A percentile compares a stretch with the other conserved stretches of the same genome.
These are phyloP conservation scores for Vitis hybrid DNA, from an alignment of 177 flowering plant genomes.

Conservation along the genomic window DNA sequence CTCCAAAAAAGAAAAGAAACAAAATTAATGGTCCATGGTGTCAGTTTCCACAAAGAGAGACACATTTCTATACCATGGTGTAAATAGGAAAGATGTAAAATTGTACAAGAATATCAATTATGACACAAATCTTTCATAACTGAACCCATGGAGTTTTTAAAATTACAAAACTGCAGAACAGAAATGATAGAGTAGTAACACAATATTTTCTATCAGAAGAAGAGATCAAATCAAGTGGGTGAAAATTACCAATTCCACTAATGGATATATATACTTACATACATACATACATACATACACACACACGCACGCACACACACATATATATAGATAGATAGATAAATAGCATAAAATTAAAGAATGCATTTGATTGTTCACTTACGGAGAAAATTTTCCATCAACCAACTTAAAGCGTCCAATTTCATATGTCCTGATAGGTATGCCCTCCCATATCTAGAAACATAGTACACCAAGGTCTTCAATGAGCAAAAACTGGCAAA, in stretches of 20 bases:
- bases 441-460: constrained; percentile 81
- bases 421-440: constrained; percentile 66
- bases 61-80: neutral
- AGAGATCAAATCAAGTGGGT: neutral
- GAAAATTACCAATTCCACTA: neutral
- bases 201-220: neutral
- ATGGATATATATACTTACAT: no score
- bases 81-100: neutral
- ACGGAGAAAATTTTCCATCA: constrained; percentile 88
- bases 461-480: constrained; percentile 11
- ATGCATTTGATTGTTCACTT: constrained; percentile 33
- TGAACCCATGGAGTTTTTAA: neutral
- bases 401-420: constrained; percentile 72
- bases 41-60: neutral
- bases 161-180: neutral
- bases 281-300: no score
- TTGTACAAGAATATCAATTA: neutral
- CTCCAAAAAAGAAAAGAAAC: no score
- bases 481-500: constrained; percentile 6
- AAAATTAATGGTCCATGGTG: neutral
- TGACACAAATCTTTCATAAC: neutral
- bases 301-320: no score
- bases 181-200: neutral
- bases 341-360: neutral
- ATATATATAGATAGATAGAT: no score